Conservation (phyloP, 2,329 filamentous ascomycete species). For the Eurotiales sp. region DNA sequence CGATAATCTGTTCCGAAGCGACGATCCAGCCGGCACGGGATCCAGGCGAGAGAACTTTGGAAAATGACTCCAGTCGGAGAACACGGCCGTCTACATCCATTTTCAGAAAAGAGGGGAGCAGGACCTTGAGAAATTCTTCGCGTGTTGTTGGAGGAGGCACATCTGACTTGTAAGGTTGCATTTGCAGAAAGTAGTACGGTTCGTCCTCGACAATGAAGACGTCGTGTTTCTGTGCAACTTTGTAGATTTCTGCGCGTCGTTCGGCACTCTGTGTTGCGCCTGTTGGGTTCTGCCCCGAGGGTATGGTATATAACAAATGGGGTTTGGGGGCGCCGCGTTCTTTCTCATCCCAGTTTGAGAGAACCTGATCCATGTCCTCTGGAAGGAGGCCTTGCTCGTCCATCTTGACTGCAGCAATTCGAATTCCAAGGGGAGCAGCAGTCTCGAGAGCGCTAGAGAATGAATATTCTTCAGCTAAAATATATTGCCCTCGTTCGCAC, state of each 20-base stretch:
- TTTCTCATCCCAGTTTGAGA: constrained; percentile 62
- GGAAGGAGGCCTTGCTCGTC: constrained; percentile 64
- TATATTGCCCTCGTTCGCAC: constrained; percentile 67
- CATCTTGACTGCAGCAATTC: constrained; percentile 59
- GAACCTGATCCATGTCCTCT: constrained; percentile 57
- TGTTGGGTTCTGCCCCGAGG: constrained; percentile 86
- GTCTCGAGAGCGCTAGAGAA: constrained; percentile 75
- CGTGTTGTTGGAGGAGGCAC: constrained; percentile 58
- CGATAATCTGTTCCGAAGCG: constrained; percentile 76
- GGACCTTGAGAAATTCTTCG: constrained; percentile 67
- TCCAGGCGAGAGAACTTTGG: constrained; percentile 83
- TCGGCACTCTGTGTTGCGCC: constrained; percentile 72
- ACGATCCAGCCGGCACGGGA: constrained; percentile 85
- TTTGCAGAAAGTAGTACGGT: constrained; percentile 90
- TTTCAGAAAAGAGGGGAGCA: constrained; percentile 72
- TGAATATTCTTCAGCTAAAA: constrained; percentile 87
- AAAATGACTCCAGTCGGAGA: constrained; percentile 87
- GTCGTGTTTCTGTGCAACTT: constrained; percentile 77
- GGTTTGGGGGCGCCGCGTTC: constrained; percentile 60
- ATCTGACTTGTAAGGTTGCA: constrained; percentile 65
- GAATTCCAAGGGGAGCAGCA: constrained; percentile 59
- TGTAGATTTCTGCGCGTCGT: constrained; percentile 69
- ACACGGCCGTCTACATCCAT: constrained; percentile 85
- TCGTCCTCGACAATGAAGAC: constrained; percentile 87
- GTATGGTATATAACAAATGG: constrained; percentile 66